Evolutionary conservation across 495 filamentous ascomycete species (phyloP).

Genomic region (Penicillium coprophilum): DNA sequence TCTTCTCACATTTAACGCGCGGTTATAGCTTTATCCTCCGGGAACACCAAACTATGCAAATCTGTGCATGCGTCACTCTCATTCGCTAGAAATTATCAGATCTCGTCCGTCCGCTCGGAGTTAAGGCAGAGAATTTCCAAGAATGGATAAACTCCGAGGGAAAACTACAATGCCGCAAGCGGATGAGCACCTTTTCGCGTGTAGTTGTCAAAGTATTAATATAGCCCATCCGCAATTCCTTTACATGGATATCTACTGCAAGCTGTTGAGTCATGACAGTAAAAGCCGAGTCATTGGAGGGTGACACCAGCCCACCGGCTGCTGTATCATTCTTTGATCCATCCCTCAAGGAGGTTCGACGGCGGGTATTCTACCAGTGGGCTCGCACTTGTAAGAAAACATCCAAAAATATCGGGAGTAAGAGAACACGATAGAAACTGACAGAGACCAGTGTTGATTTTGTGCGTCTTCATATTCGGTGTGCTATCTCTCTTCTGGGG

Average conservation of each 20-base stretch:
- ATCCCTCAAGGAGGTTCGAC: constrained; percentile 46
- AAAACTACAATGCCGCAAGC: constrained; percentile 13
- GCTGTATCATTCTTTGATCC: constrained; percentile 54
- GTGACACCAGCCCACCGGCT: constrained; percentile 30
- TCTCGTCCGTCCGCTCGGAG: background rate
- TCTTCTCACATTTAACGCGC: background rate
- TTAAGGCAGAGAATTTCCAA: constrained; percentile 8
- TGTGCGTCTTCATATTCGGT: constrained; percentile 52
- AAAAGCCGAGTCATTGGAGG: constrained; percentile 7
- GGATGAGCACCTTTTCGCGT: background rate
- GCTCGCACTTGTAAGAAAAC: constrained; percentile 27
- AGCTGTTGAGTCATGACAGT: background rate
- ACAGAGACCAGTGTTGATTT: constrained; percentile 45
- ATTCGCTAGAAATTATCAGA: background rate
- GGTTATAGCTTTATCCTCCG: background rate
- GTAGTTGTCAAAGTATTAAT: background rate
- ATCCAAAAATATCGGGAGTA: background rate
- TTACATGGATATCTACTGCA: background rate
- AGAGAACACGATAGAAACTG: background rate
- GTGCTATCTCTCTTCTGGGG: constrained; percentile 64
- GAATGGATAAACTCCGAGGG: constrained; percentile 10
- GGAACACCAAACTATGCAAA: background rate
- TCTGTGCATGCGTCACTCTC: background rate
- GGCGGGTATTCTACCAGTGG: constrained; percentile 43
- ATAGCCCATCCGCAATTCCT: background rate